Evolutionary conservation across 2,329 filamentous ascomycete genomes (phyloP).

Genomic region (Allantophomopsis lycopodina): DNA sequence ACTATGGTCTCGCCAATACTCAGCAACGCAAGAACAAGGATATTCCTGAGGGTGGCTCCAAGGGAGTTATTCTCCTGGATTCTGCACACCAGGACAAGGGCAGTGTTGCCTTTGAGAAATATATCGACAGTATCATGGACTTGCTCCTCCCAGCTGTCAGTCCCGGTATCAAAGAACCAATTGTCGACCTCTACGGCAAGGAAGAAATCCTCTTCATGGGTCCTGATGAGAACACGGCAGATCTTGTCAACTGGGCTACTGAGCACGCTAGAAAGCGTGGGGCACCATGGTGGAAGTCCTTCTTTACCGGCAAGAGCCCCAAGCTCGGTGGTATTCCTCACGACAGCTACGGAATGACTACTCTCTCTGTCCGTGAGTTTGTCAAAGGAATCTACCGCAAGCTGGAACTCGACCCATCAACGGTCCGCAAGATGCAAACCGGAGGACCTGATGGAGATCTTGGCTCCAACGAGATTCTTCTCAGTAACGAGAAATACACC

Average conservation of each 20-base stretch:
- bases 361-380: conserved; percentile 88
- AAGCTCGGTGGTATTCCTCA: conserved; percentile 94
- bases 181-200: conserved; percentile 90
- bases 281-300: conserved; percentile 99
- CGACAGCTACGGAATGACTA: conserved; percentile 95
- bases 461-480: conserved; percentile 93
- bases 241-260: conserved; percentile 97
- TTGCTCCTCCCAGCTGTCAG: conserved; percentile 79
- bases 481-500: conserved; percentile 91
- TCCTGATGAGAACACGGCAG: conserved; percentile 95
- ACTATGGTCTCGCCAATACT: conserved; percentile 95
- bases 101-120: conserved; percentile 92
- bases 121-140: conserved; percentile 97
- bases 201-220: conserved; percentile 98
- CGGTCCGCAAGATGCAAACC: conserved; percentile 89
- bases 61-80: conserved; percentile 93
- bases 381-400: conserved; percentile 96
- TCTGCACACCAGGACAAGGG: conserved; percentile 89
- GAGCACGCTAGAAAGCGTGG: conserved; percentile 78
- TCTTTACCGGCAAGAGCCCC: conserved; percentile 98
- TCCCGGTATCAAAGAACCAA: conserved; percentile 96
- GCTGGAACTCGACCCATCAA: conserved; percentile 73
- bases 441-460: conserved; percentile 94
- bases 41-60: conserved; percentile 94
- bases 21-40: conserved; percentile 99